Evolutionary conservation across 2,329 filamentous ascomycete species (phyloP), one percentile per base, ranked within the genome.

Genomic region (Epichloe gansuensis): DNA sequence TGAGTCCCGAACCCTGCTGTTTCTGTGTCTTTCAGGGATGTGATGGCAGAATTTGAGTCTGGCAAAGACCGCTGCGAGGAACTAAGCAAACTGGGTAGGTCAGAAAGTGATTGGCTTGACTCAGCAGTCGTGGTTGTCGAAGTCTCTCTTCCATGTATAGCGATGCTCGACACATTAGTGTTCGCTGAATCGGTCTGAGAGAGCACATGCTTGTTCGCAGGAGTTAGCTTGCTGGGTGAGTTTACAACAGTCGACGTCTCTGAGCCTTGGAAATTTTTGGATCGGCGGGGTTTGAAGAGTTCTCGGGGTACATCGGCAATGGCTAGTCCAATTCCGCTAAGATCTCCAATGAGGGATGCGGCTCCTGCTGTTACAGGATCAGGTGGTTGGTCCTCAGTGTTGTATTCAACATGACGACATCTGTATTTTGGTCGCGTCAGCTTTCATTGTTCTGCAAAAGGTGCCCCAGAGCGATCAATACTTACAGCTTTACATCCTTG

Each of bases 281-380:
- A 53, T 23, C 59, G 59, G 8, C 62, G 61, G 15, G 61, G 62
- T 48, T 73, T 76, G 65, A 81, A 79, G 5, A 82, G 65, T 54
- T 81, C 76, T 17, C 76, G 69, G 2, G 81, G 81, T 58, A 84
- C 77, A 61, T 95, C 89, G 1, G 87, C 87, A 42, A 95, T 76
- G 1, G 88, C 88, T 78, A 94, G 86, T 61, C 87, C 80, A 53
- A 96, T 83, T 41, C 80, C 85, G 28, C 85, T 83, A 46, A 93
- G 74, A n/a, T 91, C 91, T 5, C 86, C 86, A n/a, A 95, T 72
- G 1, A 96, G 69, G 0, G 90, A 88, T 45, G 82, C 80, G 0
- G 88, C 83, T 15, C 82, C 86, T 21, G 88, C 88, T 13, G 85
- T 83, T 25, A 94, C 79, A 0, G 89, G 88, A 58, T 93, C 89